Percentiles rank a stretch among this genome's conserved stretches.
These are phyloP conservation scores for Calocybe indica DNA, from an alignment of 768 basidiomycete species.

Conservation along the genomic window DNA sequence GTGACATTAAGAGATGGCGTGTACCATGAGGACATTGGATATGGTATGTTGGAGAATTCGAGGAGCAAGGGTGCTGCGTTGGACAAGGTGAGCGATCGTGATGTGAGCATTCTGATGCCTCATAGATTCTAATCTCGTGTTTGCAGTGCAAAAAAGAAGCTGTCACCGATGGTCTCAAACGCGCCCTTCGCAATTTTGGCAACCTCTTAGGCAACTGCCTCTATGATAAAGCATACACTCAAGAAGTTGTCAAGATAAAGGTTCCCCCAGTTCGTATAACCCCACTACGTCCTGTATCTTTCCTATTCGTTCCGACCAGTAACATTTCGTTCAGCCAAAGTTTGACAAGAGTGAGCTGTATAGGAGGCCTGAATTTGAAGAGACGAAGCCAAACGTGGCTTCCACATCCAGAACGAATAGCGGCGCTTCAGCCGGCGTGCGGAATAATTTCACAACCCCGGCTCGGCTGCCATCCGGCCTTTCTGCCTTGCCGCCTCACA, in stretches of 20 bases:
- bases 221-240: constrained; percentile 90
- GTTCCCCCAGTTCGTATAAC: constrained; percentile 62
- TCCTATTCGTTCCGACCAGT: background rate
- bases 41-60: constrained; percentile 79
- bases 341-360: constrained; percentile 64
- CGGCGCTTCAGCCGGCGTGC: background rate
- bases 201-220: constrained; percentile 94
- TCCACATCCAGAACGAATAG: constrained; percentile 2
- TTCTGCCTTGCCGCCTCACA: background rate
- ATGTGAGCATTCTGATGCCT: background rate
- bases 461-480: background rate
- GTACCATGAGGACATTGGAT: constrained; percentile 92
- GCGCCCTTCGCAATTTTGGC: constrained; percentile 87
- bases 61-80: constrained; percentile 81
- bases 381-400: constrained; percentile 28
- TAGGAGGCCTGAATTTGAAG: constrained; percentile 64
- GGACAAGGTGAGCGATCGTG: constrained; percentile 70
- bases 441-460: background rate
- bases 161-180: constrained; percentile 90
- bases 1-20: constrained; percentile 86
- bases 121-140: background rate
- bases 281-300: background rate
- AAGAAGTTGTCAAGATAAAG: constrained; percentile 84
- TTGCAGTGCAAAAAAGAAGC: constrained; percentile 96
- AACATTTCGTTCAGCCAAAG: constrained; percentile 41